Evolutionary conservation across 2,329 filamentous ascomycete species (phyloP).

Genomic region (Colletotrichum spaethianum): DNA sequence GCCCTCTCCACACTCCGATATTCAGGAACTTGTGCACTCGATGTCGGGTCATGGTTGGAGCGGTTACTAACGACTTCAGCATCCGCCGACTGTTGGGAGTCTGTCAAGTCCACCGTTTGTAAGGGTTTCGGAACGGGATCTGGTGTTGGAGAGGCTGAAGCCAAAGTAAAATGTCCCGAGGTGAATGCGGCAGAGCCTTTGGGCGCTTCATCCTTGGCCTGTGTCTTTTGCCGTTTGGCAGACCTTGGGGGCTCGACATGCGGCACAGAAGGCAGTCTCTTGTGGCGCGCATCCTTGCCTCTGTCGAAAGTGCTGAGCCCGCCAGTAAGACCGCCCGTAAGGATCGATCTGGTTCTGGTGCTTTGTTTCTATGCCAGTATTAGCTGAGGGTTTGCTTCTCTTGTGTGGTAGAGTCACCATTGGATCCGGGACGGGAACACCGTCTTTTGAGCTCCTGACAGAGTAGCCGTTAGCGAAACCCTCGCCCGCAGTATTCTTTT

Average conservation of each 20-base stretch:
- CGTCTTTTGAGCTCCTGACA: conserved; percentile 33
- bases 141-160: neutral
- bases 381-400: neutral
- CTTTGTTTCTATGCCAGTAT: conserved; percentile 7
- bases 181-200: neutral
- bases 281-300: conserved; percentile 4
- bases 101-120: conserved; percentile 25
- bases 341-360: neutral
- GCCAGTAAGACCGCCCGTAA: neutral
- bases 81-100: conserved; percentile 22
- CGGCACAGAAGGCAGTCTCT: conserved; percentile 16
- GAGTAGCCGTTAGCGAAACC: conserved; percentile 9
- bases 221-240: conserved; percentile 34
- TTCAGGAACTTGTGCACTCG: neutral
- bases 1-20: conserved; percentile 13
- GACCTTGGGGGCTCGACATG: conserved; percentile 15
- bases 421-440: conserved; percentile 29
- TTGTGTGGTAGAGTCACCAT: conserved; percentile 26
- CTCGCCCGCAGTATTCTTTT: neutral
- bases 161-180: neutral
- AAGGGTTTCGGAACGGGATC: neutral
- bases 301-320: conserved; percentile 10
- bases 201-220: neutral
- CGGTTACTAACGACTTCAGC: conserved; percentile 25
- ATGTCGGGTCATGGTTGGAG: conserved; percentile 2